A percentile compares a stretch with the other conserved stretches of the same genome.
phyloP scores from a whole-genome alignment of 148 eudicot species.

The Limonium bicolor region DNA sequence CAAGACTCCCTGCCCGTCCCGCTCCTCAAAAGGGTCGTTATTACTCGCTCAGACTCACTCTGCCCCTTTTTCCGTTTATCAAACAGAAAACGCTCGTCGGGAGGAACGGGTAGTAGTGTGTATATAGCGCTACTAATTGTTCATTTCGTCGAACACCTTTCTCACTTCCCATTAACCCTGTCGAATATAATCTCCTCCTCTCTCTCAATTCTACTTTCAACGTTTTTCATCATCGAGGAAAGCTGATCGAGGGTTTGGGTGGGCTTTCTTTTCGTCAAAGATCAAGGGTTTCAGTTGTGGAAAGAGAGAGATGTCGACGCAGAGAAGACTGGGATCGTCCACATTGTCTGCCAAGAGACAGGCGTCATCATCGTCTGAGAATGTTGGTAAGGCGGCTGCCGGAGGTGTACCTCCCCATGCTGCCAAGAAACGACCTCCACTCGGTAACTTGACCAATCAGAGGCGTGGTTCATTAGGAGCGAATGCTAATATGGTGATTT shows the following conservation, averaged over 20 bases:
- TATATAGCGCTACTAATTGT: background rate
- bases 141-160: background rate
- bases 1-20: slow-evolving; percentile 9
- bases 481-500: slow-evolving; percentile 30
- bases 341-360: slow-evolving; percentile 32
- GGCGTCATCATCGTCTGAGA: slow-evolving; percentile 25
- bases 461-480: slow-evolving; percentile 9
- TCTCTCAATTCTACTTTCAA: background rate
- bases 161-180: background rate
- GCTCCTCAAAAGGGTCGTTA: slow-evolving; percentile 28
- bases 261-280: background rate
- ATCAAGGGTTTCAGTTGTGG: background rate
- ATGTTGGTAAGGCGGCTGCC: slow-evolving; percentile 19
- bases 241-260: background rate
- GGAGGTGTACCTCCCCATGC: slow-evolving; percentile 8
- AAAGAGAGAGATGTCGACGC: slow-evolving; percentile 15
- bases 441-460: slow-evolving; percentile 51
- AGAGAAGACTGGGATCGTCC: slow-evolving; percentile 7
- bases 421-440: slow-evolving; percentile 60
- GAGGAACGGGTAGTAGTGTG: background rate
- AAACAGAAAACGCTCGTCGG: background rate
- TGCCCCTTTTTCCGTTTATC: slow-evolving; percentile 1
- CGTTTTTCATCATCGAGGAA: background rate
- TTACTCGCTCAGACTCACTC: background rate
- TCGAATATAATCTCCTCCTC: background rate